Percentiles rank a stretch among this genome's conserved stretches.
Conservation (phyloP, 805 yeast genomes). For the Debaryomyces maramus region DNA sequence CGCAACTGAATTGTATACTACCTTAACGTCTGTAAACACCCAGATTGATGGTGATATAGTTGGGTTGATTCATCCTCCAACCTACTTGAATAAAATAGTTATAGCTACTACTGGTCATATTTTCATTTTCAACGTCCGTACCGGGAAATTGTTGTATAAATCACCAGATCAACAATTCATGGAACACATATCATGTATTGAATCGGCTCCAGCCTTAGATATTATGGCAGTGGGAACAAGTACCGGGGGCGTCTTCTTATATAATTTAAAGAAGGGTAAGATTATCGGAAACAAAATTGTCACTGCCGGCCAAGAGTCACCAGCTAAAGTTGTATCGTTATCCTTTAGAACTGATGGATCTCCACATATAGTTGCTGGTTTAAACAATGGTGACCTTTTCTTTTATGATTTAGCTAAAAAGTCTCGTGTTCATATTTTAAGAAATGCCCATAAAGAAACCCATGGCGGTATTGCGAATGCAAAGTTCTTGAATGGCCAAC, state of each 20-base stretch:
- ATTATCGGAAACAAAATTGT: constrained; percentile 50
- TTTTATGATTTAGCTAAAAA: constrained; percentile 79
- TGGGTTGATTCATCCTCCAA: constrained; percentile 77
- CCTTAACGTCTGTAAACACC: constrained; percentile 50
- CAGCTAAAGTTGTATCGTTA: constrained; percentile 52
- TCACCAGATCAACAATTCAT: constrained; percentile 47
- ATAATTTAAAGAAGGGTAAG: constrained; percentile 66
- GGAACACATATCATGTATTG: constrained; percentile 63
- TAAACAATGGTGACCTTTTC: constrained; percentile 76
- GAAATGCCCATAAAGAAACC: constrained; percentile 68
- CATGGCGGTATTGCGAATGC: constrained; percentile 78
- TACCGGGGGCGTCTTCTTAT: constrained; percentile 64
- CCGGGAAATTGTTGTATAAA: constrained; percentile 69
- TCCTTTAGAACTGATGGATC: constrained; percentile 92
- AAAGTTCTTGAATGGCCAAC: constrained; percentile 84
- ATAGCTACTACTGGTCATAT: constrained; percentile 72
- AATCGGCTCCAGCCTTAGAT: constrained; percentile 85
- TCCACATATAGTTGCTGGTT: constrained; percentile 78
- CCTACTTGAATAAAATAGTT: constrained; percentile 85
- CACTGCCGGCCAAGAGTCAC: constrained; percentile 39
- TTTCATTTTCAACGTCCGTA: constrained; percentile 68
- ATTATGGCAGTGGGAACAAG: constrained; percentile 74
- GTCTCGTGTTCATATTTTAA: constrained; percentile 72
- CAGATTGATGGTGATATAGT: constrained; percentile 71
- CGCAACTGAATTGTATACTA: constrained; percentile 68